Evolutionary conservation across 148 eudicot species (phyloP).

Genomic region (Chenopodium berlandieri): DNA sequence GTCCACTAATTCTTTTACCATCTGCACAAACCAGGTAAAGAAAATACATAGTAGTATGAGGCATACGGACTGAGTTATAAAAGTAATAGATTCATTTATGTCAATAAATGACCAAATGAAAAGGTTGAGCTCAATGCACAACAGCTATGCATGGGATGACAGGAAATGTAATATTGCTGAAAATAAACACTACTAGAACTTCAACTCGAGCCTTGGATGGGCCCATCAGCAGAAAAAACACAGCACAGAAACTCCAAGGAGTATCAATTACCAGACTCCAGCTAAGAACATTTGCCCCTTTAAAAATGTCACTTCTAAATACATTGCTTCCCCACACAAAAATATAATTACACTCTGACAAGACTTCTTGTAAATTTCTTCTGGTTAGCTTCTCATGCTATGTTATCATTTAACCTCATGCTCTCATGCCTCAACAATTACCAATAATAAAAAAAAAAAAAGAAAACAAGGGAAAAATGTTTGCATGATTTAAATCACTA

Average conservation of each 20-base stretch:
- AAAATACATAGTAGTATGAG: slow-evolving; percentile 15
- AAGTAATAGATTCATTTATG: neutral
- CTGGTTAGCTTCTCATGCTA: neutral
- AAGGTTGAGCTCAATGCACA: neutral
- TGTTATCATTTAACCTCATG: neutral
- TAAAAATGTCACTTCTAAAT: too few relatives aligned
- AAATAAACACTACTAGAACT: neutral
- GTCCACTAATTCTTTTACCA: slow-evolving; percentile 25
- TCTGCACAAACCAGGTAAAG: slow-evolving; percentile 33
- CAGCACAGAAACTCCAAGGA: neutral
- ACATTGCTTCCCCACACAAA: neutral
- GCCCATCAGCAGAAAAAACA: neutral
- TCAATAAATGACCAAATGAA: neutral
- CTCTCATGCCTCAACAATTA: neutral
- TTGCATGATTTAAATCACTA: neutral
- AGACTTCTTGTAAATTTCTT: neutral
- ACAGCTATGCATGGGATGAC: neutral
- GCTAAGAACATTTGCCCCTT: neutral
- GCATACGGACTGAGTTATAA: slow-evolving; percentile 11
- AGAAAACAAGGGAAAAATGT: neutral
- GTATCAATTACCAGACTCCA: neutral
- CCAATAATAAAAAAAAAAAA: neutral
- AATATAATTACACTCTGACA: neutral
- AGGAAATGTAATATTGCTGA: neutral
- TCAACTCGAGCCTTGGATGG: neutral